Percentiles rank a stretch among this genome's conserved stretches.
Conservation (phyloP, 1,139 yeast genomes). For the Yamadazyma membranifaciens region DNA sequence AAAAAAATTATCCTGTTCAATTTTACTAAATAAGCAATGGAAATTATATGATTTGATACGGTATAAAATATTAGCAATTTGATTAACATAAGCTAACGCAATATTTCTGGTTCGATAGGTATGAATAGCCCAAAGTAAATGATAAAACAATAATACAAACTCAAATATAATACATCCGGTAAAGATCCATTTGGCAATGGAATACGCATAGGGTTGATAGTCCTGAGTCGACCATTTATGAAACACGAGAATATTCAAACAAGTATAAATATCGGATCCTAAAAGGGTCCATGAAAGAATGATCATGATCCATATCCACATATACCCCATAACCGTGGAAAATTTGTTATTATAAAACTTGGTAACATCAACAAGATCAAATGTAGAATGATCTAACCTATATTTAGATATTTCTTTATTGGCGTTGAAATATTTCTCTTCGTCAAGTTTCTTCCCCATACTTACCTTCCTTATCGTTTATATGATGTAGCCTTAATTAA, state of each 20-base stretch:
- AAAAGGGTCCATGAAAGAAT: conserved; percentile 57
- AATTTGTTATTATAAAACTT: conserved; percentile 54
- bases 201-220: conserved; percentile 56
- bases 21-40: conserved; percentile 70
- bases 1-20: conserved; percentile 62
- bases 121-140: conserved; percentile 57
- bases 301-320: conserved; percentile 50
- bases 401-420: conserved; percentile 31
- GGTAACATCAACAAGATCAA: conserved; percentile 40
- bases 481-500: too few relatives aligned
- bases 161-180: conserved; percentile 84
- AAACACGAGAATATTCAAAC: conserved; percentile 71
- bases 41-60: conserved; percentile 58
- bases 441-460: background rate
- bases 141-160: conserved; percentile 55
- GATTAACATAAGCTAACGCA: conserved; percentile 68
- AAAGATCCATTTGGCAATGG: conserved; percentile 73
- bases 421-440: conserved; percentile 17
- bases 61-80: conserved; percentile 58
- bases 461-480: too few relatives aligned
- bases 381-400: conserved; percentile 40
- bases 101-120: conserved; percentile 63
- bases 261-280: conserved; percentile 77
- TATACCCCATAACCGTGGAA: conserved; percentile 54
- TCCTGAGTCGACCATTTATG: conserved; percentile 68